Conservation (phyloP, 768 basidiomycete species). For the Mycena kentingensis region DNA sequence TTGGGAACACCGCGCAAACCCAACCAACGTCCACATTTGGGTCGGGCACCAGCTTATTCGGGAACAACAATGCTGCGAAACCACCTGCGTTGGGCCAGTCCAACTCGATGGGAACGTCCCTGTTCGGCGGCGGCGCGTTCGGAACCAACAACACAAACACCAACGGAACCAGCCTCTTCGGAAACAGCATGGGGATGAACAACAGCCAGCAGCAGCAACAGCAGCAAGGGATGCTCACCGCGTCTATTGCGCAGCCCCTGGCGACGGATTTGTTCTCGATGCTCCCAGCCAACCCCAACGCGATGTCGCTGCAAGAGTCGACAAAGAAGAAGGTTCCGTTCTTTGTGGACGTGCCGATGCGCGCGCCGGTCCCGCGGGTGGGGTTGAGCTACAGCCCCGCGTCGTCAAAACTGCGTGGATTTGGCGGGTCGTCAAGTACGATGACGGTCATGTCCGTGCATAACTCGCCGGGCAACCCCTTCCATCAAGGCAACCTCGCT, state of each 20-base stretch:
- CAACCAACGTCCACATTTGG: constrained; percentile 48
- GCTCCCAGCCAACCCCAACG: constrained; percentile 71
- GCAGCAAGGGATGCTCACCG: constrained; percentile 65
- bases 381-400: constrained; percentile 67
- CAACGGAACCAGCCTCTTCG: constrained; percentile 20
- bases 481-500: constrained; percentile 14
- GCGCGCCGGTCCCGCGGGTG: constrained; percentile 69
- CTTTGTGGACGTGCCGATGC: constrained; percentile 74
- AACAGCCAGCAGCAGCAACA: constrained; percentile 41
- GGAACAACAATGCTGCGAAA: constrained; percentile 46
- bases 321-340: constrained; percentile 78
- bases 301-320: constrained; percentile 57
- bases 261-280: constrained; percentile 70
- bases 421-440: constrained; percentile 47
- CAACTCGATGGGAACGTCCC: constrained; percentile 36
- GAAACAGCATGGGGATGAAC: not conserved
- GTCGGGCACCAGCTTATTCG: constrained; percentile 50
- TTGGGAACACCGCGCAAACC: constrained; percentile 45
- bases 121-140: constrained; percentile 42
- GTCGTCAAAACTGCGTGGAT: constrained; percentile 73
- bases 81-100: constrained; percentile 46
- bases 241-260: constrained; percentile 88
- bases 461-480: constrained; percentile 38
- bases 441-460: constrained; percentile 34
- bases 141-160: constrained; percentile 38